Base-by-base conservation (phyloP, 2,329 filamentous ascomycete genomes). In the Penicillium sp. region DNA sequence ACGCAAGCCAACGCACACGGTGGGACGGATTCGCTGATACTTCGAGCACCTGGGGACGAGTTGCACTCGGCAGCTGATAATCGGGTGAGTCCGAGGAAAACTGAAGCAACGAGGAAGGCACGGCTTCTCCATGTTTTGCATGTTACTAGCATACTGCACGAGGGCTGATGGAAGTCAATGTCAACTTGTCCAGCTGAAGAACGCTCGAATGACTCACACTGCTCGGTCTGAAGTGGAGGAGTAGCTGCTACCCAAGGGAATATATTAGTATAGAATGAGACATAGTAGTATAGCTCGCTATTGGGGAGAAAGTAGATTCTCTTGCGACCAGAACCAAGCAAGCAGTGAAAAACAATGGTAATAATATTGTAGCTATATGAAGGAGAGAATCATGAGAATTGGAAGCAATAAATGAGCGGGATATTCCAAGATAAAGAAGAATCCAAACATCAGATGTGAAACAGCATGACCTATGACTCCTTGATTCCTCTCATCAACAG, bases 1-100 rank as follows among this genome's bases (percentile, higher is more conserved):
- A 91, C 78, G 68, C 88, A 91, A 43, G 70, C 63, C 60, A 77
- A 72, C 3, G 86, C 85, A 65, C 87, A 90, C 14, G 69, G 60
- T 6, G 85, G 84, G n/a, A 86, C 70, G n/a, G 28, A 47, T 20
- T 26, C 23, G 50, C 16, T 45, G 26, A 58, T 24, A 16, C 47
- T 28, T 35, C 23, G 35, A 12, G 45, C 12, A 16, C 47, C 46
- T 20, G 56, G 38, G n/a, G 52, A 48, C 58, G 65, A 57, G 45
- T 47, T 52, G 40, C 62, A 59, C 21, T 59, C 47, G 24, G 59
- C 48, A 26, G 56, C 58, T 40, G 65, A 62, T 49, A 55, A 56
- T 51, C 59, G 61, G 47, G 62, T 65, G 52, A 66, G 62, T 52
- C 63, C 66, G 45, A 61, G 56, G 42, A 57, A 55, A 30, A 66